These are phyloP conservation scores for Kodamaea kaohsiungensis DNA, from an alignment of 805 yeast genomes.

Conservation along the genomic window DNA sequence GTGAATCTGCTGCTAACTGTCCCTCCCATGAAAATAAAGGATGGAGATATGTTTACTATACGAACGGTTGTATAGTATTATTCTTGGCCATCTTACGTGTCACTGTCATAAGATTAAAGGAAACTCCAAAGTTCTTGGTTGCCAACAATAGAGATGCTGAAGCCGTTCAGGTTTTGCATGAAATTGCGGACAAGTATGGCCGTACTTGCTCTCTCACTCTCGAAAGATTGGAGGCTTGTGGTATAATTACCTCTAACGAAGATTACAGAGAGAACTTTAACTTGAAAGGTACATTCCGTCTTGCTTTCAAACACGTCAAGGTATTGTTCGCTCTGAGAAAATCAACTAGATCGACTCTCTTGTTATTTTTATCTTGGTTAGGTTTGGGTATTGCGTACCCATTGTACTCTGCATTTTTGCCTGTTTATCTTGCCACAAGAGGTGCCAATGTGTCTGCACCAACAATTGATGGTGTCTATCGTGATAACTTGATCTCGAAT, in stretches of 20 bases:
- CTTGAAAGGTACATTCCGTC: conserved; percentile 8
- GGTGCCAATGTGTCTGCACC: conserved; percentile 49
- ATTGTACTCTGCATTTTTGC: conserved; percentile 54
- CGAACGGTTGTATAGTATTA: conserved; percentile 49
- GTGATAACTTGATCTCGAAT: conserved; percentile 51
- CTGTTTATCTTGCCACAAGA: conserved; percentile 36
- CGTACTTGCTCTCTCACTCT: conserved; percentile 23
- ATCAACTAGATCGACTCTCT: conserved; percentile 10
- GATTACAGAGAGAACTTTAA: conserved; percentile 18
- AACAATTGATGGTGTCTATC: conserved; percentile 40
- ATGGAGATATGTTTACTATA: conserved; percentile 58
- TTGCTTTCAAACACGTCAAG: conserved; percentile 10
- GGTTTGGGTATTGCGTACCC: conserved; percentile 59
- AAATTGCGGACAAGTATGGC: conserved; percentile 38
- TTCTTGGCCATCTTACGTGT: conserved; percentile 36
- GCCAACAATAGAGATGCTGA: conserved; percentile 53
- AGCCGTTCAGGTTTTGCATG: conserved; percentile 44
- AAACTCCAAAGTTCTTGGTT: conserved; percentile 58
- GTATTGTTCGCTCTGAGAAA: conserved; percentile 14
- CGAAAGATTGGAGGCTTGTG: conserved; percentile 23
- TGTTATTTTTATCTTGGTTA: conserved; percentile 17
- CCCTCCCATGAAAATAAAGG: conserved; percentile 52
- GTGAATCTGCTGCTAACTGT: conserved; percentile 43
- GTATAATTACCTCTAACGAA: conserved; percentile 18
- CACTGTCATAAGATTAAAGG: conserved; percentile 41